Evolutionary conservation across 805 yeast genomes (phyloP).

Genomic region (Teunomyces aglyptinius): DNA sequence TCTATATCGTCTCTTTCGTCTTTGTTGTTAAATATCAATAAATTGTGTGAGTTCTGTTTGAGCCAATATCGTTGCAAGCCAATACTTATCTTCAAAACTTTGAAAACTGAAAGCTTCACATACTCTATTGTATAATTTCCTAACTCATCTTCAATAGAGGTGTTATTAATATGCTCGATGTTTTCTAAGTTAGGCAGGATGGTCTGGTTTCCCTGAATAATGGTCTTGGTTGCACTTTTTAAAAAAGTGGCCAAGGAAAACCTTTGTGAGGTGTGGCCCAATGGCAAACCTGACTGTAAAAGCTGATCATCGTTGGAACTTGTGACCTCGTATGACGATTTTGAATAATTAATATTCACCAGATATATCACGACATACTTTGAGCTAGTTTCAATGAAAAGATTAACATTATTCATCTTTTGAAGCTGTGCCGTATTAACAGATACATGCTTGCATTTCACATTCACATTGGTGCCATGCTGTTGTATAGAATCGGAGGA

Average conservation of each 20-base stretch:
- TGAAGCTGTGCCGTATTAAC: constrained; percentile 36
- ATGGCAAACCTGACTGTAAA: constrained; percentile 37
- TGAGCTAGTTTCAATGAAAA: constrained; percentile 41
- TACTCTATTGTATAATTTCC: constrained; percentile 25
- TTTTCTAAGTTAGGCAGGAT: constrained; percentile 27
- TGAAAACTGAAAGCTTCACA: constrained; percentile 28
- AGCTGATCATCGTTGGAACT: constrained; percentile 23
- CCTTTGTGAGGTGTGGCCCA: constrained; percentile 23
- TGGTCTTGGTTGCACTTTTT: constrained; percentile 31
- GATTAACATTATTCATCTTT: constrained; percentile 24
- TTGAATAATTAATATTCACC: constrained; percentile 25
- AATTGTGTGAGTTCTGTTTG: constrained; percentile 37
- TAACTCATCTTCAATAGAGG: constrained; percentile 29
- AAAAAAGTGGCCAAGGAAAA: constrained; percentile 28
- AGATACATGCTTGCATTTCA: constrained; percentile 38
- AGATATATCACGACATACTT: constrained; percentile 46
- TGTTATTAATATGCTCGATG: constrained; percentile 32
- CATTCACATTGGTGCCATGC: constrained; percentile 46
- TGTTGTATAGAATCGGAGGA: constrained; percentile 40
- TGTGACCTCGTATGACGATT: constrained; percentile 33
- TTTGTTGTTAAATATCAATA: constrained; percentile 29
- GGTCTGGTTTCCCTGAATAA: constrained; percentile 26
- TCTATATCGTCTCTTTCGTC: constrained; percentile 10
- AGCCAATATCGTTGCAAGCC: constrained; percentile 35
- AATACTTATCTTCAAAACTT: constrained; percentile 33